These are phyloP conservation scores for Lagenidium sp. DNA, from an alignment of 352 stramenopile genomes.

Conservation along the genomic window DNA sequence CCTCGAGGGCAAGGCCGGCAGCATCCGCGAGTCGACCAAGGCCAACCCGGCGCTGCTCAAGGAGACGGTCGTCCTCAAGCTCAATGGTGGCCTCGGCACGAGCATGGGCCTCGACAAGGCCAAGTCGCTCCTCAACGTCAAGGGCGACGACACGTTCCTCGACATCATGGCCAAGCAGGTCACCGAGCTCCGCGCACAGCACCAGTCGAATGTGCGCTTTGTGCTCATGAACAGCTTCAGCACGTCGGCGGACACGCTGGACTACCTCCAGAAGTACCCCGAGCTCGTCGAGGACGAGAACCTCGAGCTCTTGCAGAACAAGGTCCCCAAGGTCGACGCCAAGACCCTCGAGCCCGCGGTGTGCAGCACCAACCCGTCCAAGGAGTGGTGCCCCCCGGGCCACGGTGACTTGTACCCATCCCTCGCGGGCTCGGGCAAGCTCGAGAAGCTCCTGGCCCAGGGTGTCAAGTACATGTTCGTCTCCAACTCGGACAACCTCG, in stretches of 20 bases:
- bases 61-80: conserved; percentile 84
- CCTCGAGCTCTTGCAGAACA: conserved; percentile 98
- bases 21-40: conserved; percentile 68
- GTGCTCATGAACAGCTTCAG: conserved; percentile 89
- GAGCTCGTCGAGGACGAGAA: conserved; percentile 91
- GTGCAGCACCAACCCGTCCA: conserved; percentile 48
- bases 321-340: conserved; percentile 94
- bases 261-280: conserved; percentile 85
- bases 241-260: conserved; percentile 76
- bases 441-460: conserved; percentile 78
- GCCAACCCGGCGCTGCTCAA: conserved; percentile 65
- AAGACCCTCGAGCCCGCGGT: conserved; percentile 67
- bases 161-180: conserved; percentile 89
- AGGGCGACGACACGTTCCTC: conserved; percentile 92
- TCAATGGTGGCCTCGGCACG: conserved; percentile 80
- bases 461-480: conserved; percentile 89
- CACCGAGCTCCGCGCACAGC: conserved; percentile 91
- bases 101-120: conserved; percentile 94
- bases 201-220: conserved; percentile 89
- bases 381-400: conserved; percentile 84
- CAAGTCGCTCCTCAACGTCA: conserved; percentile 92
- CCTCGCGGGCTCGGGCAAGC: conserved; percentile 74
- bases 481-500: conserved; percentile 86
- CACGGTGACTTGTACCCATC: conserved; percentile 84
- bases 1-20: conserved; percentile 65